Evolutionary conservation across 495 filamentous ascomycete species (phyloP).

Genomic region (Xylaria grammica): DNA sequence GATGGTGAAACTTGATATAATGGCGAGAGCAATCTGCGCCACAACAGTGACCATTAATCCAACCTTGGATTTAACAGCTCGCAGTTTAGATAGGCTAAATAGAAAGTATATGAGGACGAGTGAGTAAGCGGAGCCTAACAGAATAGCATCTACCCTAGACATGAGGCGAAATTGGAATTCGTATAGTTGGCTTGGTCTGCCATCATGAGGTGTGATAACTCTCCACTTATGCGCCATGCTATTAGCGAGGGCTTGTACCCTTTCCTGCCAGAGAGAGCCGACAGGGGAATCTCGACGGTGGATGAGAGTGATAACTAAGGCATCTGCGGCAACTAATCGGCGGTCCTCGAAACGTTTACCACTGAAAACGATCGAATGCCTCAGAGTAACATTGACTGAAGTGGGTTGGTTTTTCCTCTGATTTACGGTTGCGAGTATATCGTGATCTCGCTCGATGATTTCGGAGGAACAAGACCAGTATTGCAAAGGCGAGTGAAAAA

Average conservation of each 20-base stretch:
- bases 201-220: slow-evolving; percentile 56
- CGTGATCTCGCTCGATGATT: slow-evolving; percentile 58
- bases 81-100: slow-evolving; percentile 61
- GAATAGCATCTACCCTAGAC: slow-evolving; percentile 61
- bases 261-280: slow-evolving; percentile 63
- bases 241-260: slow-evolving; percentile 52
- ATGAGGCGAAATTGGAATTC: slow-evolving; percentile 75
- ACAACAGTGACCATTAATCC: slow-evolving; percentile 70
- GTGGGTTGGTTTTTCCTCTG: slow-evolving; percentile 56
- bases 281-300: slow-evolving; percentile 63
- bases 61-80: slow-evolving; percentile 69
- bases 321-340: slow-evolving; percentile 67
- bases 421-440: slow-evolving; percentile 71
- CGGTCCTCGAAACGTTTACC: slow-evolving; percentile 70
- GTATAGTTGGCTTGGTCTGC: slow-evolving; percentile 62
- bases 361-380: slow-evolving; percentile 75
- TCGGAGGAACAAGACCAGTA: slow-evolving; percentile 71
- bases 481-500: slow-evolving; percentile 74
- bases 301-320: slow-evolving; percentile 73
- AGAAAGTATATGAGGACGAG: slow-evolving; percentile 63
- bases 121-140: slow-evolving; percentile 64
- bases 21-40: slow-evolving; percentile 68
- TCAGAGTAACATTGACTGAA: slow-evolving; percentile 68
- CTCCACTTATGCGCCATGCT: slow-evolving; percentile 56
- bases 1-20: slow-evolving; percentile 68